Conservation (phyloP, 192 early-diverging fungal species). For the Backusella westeae region DNA sequence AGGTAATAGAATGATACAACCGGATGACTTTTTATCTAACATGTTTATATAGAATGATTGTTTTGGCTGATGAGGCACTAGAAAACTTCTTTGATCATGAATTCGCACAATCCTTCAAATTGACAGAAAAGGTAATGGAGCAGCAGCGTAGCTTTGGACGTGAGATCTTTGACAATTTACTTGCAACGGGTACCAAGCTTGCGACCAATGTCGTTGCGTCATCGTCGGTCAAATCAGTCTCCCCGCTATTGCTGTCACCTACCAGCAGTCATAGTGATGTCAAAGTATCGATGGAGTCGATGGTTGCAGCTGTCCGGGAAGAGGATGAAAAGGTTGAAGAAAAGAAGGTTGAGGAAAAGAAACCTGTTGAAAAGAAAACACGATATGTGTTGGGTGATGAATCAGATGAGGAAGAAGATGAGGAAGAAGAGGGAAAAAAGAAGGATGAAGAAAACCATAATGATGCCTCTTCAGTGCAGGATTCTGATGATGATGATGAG, state of each 20-base stretch:
- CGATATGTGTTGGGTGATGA: not conserved
- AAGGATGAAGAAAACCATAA: not conserved
- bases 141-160: constrained; percentile 49
- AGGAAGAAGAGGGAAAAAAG: not conserved
- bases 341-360: not conserved
- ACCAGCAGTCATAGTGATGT: not conserved
- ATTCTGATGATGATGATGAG: constrained; percentile 17
- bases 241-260: not conserved
- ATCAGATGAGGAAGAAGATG: not conserved
- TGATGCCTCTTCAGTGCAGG: not conserved
- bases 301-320: not conserved
- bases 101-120: constrained; percentile 59
- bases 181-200: constrained; percentile 53
- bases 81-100: constrained; percentile 78
- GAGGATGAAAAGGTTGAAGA: not conserved
- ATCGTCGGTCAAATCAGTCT: not conserved
- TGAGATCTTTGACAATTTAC: constrained; percentile 56
- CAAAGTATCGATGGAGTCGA: constrained; percentile 1
- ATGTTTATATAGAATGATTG: constrained; percentile 56
- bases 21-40: too few species aligned
- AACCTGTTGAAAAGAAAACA: not conserved
- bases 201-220: constrained; percentile 18
- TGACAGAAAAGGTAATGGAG: constrained; percentile 55
- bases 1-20: not conserved
- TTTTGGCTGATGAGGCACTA: constrained; percentile 84